A percentile compares a stretch with the other conserved stretches of the same genome.
phyloP scores from a whole-genome alignment of 2,329 filamentous ascomycete species.

The Epichloe sibirici region DNA sequence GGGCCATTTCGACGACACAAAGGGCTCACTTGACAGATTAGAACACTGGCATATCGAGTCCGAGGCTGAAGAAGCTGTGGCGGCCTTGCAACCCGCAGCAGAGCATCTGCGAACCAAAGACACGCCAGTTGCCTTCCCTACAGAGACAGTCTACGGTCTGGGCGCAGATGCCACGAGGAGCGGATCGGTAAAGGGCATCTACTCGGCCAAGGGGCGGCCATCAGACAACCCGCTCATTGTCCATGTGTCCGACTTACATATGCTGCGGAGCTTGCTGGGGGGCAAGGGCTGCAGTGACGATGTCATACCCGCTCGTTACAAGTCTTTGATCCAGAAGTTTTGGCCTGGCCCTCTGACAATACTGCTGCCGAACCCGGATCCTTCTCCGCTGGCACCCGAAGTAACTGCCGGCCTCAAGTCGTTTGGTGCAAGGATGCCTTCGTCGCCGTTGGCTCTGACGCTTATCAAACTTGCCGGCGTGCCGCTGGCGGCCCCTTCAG shows the following conservation, averaged over 20 bases:
- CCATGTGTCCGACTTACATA: conserved; percentile 70
- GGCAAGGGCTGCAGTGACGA: conserved; percentile 23
- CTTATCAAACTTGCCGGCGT: conserved; percentile 69
- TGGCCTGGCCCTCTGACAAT: conserved; percentile 95
- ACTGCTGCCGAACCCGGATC: conserved; percentile 62
- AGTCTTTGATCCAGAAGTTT: conserved; percentile 64
- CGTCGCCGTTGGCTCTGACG: conserved; percentile 69
- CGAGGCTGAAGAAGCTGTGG: conserved; percentile 19
- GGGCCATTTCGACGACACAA: conserved; percentile 20
- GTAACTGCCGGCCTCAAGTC: conserved; percentile 77
- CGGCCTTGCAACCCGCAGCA: conserved; percentile 50
- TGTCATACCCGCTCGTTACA: conserved; percentile 62
- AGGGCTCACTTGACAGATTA: conserved; percentile 19
- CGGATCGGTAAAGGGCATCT: conserved; percentile 79
- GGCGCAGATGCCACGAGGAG: conserved; percentile 91
- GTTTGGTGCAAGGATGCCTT: conserved; percentile 85
- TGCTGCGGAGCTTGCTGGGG: conserved; percentile 53
- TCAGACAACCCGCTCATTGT: conserved; percentile 94
- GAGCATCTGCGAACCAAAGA: conserved; percentile 50
- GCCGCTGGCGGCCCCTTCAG: conserved; percentile 82
- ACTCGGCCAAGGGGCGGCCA: conserved; percentile 76
- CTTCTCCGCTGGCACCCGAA: conserved; percentile 67
- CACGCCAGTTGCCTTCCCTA: conserved; percentile 85
- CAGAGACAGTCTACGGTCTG: conserved; percentile 93
- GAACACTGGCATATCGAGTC: conserved; percentile 30